A percentile compares a stretch with the other conserved stretches of the same genome.
Evolutionary conservation across 2,329 filamentous ascomycete species (phyloP).

Genomic region (Cyphellophora europaea): DNA sequence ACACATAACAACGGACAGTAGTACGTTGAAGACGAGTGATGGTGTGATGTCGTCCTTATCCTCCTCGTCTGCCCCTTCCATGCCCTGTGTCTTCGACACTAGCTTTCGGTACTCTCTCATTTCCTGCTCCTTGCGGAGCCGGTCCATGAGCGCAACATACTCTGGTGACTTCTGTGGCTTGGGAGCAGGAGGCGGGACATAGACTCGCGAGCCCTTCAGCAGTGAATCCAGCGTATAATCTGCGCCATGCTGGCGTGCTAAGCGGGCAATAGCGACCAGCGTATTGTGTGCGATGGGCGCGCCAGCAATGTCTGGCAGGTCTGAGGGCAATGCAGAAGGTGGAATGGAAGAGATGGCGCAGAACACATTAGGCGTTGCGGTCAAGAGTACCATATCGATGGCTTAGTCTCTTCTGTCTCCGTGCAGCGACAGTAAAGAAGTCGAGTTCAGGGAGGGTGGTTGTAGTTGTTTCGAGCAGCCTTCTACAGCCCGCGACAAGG

Average conservation of each 20-base stretch:
- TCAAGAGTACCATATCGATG: conserved; percentile 30
- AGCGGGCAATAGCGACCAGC: conserved; percentile 25
- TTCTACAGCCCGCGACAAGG: too few species aligned
- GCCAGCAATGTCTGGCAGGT: conserved; percentile 16
- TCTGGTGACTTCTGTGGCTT: conserved; percentile 72
- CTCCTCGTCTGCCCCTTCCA: conserved; percentile 32
- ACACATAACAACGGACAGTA: conserved; percentile 73
- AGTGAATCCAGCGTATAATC: conserved; percentile 56
- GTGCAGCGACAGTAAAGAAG: background rate
- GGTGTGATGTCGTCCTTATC: conserved; percentile 29
- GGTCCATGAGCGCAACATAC: conserved; percentile 80
- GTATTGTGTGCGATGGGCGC: conserved; percentile 33
- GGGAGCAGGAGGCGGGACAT: conserved; percentile 67
- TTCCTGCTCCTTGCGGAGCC: conserved; percentile 75
- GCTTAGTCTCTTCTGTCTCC: background rate
- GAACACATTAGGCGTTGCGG: conserved; percentile 29
- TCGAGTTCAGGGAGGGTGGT: too few species aligned
- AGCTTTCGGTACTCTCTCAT: conserved; percentile 73
- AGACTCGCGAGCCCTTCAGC: conserved; percentile 62
- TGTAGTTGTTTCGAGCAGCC: too few species aligned
- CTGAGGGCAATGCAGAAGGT: conserved; percentile 21
- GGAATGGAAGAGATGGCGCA: conserved; percentile 29
- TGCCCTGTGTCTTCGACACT: conserved; percentile 38
- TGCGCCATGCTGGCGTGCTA: conserved; percentile 13
- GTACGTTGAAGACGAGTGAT: conserved; percentile 73